Evolutionary conservation across 352 stramenopile species (phyloP).

Genomic region (Globisporangium paddicum): DNA sequence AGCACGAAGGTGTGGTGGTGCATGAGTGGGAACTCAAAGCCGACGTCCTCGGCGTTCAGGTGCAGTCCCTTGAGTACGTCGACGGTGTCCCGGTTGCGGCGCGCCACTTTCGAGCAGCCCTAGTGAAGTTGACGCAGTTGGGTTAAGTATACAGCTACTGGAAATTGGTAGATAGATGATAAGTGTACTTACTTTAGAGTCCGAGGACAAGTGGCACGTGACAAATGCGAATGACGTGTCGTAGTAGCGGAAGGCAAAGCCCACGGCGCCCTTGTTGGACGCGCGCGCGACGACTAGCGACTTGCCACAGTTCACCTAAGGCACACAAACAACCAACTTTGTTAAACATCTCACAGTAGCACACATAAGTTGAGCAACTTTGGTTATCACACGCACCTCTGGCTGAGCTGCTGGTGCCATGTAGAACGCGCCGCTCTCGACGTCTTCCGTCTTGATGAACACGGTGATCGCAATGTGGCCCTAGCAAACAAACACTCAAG

Average conservation of each 20-base stretch:
- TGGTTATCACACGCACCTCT: constrained; percentile 28
- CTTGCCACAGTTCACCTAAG: constrained; percentile 49
- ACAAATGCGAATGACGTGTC: constrained; percentile 87
- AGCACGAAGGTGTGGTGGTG: constrained; percentile 89
- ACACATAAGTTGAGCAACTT: too few species aligned
- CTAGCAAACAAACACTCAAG: constrained; percentile 11
- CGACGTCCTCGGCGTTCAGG: constrained; percentile 74
- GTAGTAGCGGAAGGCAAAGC: constrained; percentile 83
- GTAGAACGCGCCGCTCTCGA: constrained; percentile 73
- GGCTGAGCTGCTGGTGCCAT: constrained; percentile 70
- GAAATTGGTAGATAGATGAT: background rate
- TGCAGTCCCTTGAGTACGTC: constrained; percentile 76
- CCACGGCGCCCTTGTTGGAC: constrained; percentile 90
- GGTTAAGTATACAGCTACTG: background rate
- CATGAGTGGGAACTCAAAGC: constrained; percentile 82
- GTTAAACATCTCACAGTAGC: background rate
- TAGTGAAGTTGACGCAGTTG: constrained; percentile 5
- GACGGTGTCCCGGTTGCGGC: constrained; percentile 68
- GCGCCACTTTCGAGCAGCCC: constrained; percentile 68
- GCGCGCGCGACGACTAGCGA: constrained; percentile 72
- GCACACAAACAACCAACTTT: background rate
- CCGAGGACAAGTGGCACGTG: constrained; percentile 84
- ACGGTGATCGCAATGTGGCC: constrained; percentile 87
- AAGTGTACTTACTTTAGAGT: constrained; percentile 47
- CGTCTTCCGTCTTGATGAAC: constrained; percentile 61